A percentile compares a stretch with the other conserved stretches of the same genome.
These are phyloP conservation scores for Peribolospora baueri DNA, from an alignment of 768 basidiomycete species.

Conservation along the genomic window DNA sequence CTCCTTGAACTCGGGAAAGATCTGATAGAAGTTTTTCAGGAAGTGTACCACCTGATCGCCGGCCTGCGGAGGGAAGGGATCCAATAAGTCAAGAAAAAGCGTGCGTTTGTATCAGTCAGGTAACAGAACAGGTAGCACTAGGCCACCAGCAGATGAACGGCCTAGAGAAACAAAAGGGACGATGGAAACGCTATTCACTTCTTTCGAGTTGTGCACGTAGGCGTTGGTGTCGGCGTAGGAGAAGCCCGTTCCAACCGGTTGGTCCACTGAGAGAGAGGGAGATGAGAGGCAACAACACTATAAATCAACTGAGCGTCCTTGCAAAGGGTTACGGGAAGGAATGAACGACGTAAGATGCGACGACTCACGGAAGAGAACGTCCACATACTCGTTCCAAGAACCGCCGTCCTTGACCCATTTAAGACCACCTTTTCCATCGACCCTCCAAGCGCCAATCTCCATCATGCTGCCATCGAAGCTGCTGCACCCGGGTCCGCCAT, in stretches of 20 bases:
- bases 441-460: conserved; percentile 81
- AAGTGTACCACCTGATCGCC: conserved; percentile 59
- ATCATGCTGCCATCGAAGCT: conserved; percentile 94
- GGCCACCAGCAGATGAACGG: neutral
- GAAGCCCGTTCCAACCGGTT: conserved; percentile 86
- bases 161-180: neutral
- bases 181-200: conserved; percentile 24
- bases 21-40: conserved; percentile 56
- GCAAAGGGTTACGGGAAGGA: neutral
- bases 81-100: neutral
- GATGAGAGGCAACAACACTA: neutral
- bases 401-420: conserved; percentile 48
- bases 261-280: conserved; percentile 43
- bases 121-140: neutral
- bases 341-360: neutral
- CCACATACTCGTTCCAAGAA: conserved; percentile 82
- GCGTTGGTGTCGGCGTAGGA: conserved; percentile 68
- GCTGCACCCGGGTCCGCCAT: conserved; percentile 91
- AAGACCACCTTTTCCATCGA: conserved; percentile 47
- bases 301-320: neutral
- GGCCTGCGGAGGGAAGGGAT: conserved; percentile 26
- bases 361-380: conserved; percentile 66
- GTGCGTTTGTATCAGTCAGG: neutral
- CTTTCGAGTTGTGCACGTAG: conserved; percentile 52
- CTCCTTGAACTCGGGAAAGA: conserved; percentile 66